Evolutionary conservation across 768 basidiomycete genomes (phyloP).

Genomic region (Daedalea quercina): DNA sequence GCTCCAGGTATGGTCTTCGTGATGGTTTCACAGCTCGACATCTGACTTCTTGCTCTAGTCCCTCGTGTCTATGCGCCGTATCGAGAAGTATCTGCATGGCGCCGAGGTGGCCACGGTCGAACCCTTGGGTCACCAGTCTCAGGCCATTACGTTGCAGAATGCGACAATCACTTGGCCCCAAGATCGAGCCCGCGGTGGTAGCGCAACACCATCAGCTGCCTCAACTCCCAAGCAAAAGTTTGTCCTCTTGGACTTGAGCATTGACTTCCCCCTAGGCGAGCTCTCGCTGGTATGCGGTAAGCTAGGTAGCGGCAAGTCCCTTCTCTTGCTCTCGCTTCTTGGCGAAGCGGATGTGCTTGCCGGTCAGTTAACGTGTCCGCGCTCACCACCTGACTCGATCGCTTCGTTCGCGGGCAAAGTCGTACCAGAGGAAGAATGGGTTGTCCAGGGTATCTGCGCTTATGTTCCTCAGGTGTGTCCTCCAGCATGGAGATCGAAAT

Average conservation of each 20-base stretch:
- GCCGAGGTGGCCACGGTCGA: conserved; percentile 64
- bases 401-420: conserved; percentile 44
- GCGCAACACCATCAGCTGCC: conserved; percentile 44
- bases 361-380: conserved; percentile 77
- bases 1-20: conserved; percentile 50
- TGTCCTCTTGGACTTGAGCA: conserved; percentile 66
- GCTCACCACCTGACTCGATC: conserved; percentile 77
- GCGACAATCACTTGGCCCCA: conserved; percentile 91
- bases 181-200: conserved; percentile 49
- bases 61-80: conserved; percentile 80
- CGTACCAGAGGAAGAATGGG: conserved; percentile 57
- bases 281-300: conserved; percentile 85
- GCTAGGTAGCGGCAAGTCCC: conserved; percentile 83
- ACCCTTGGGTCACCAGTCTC: conserved; percentile 49
- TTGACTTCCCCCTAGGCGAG: conserved; percentile 74
- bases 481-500: conserved; percentile 10
- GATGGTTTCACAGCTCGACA: not conserved
- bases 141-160: conserved; percentile 67
- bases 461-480: conserved; percentile 72
- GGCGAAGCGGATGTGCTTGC: conserved; percentile 84
- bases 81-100: conserved; percentile 80
- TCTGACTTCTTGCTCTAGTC: conserved; percentile 33
- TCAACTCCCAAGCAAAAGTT: conserved; percentile 78
- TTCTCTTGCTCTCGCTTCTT: conserved; percentile 65
- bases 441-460: conserved; percentile 72